Conservation (phyloP, 768 basidiomycete genomes). For the Megacollybia marginata region DNA sequence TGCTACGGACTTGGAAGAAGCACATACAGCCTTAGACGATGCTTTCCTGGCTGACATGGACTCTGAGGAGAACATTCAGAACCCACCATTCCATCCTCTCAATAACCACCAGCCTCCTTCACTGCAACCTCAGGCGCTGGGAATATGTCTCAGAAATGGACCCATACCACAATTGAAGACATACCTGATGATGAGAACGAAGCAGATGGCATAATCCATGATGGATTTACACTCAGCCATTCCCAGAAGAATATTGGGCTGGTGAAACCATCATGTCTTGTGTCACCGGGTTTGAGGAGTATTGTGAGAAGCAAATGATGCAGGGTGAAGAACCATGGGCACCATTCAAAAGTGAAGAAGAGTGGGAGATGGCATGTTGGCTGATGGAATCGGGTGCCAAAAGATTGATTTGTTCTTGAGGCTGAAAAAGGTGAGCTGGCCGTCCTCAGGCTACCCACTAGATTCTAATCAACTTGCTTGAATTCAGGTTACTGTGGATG, state of each 20-base stretch:
- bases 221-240: conserved; percentile 4
- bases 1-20: background rate
- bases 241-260: conserved; percentile 2
- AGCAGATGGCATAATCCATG: background rate
- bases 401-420: conserved; percentile 25
- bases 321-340: conserved; percentile 10
- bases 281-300: conserved; percentile 11
- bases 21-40: background rate
- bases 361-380: conserved; percentile 28
- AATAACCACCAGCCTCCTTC: too few species aligned
- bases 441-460: too few species aligned
- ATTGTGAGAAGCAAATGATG: conserved; percentile 1
- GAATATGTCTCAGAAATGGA: background rate
- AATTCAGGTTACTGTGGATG: too few species aligned
- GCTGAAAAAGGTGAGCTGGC: conserved; percentile 18
- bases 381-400: conserved; percentile 18
- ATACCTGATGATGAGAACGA: conserved; percentile 7
- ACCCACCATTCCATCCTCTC: too few species aligned
- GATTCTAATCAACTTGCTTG: too few species aligned
- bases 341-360: conserved; percentile 22
- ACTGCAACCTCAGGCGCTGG: too few species aligned
- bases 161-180: conserved; percentile 6
- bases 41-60: background rate
- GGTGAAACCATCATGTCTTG: background rate
- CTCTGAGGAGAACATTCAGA: background rate